Evolutionary conservation across 331 rosid genomes (phyloP).

Genomic region (Prunus yedoensis): DNA sequence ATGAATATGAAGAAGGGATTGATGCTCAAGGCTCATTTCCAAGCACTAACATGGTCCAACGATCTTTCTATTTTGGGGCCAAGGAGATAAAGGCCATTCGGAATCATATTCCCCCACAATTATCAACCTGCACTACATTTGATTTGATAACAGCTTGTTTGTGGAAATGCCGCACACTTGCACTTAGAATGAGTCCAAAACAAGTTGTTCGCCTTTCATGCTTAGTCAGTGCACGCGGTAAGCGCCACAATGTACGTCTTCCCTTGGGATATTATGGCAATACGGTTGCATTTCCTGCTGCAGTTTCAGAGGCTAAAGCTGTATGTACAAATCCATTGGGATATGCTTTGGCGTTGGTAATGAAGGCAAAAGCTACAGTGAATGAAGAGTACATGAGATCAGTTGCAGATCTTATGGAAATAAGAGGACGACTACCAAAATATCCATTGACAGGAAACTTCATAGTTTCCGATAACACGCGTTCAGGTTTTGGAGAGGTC

Average conservation of each 20-base stretch:
- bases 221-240: conserved; percentile 8
- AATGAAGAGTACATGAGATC: conserved; percentile 38
- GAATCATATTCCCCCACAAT: conserved; percentile 11
- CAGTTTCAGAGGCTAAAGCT: conserved; percentile 9
- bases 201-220: conserved; percentile 23
- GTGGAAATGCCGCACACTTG: conserved; percentile 41
- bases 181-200: conserved; percentile 27
- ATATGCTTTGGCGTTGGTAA: conserved; percentile 33
- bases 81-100: conserved; percentile 19
- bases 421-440: conserved; percentile 31
- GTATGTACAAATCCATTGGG: conserved; percentile 18
- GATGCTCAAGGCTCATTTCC: neutral
- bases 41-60: conserved; percentile 10
- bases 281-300: conserved; percentile 27
- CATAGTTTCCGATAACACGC: conserved; percentile 26
- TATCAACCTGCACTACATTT: conserved; percentile 20
- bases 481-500: conserved; percentile 12
- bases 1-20: conserved; percentile 10
- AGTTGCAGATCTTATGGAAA: conserved; percentile 22
- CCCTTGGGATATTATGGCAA: conserved; percentile 38
- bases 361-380: conserved; percentile 25
- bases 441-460: conserved; percentile 3
- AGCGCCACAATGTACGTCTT: neutral
- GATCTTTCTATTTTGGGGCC: conserved; percentile 34
- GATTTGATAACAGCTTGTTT: conserved; percentile 34